A percentile compares a stretch with the other conserved stretches of the same genome.
Evolutionary conservation across 805 yeast genomes (phyloP).

Genomic region (Zygosaccharomyces lentus): DNA sequence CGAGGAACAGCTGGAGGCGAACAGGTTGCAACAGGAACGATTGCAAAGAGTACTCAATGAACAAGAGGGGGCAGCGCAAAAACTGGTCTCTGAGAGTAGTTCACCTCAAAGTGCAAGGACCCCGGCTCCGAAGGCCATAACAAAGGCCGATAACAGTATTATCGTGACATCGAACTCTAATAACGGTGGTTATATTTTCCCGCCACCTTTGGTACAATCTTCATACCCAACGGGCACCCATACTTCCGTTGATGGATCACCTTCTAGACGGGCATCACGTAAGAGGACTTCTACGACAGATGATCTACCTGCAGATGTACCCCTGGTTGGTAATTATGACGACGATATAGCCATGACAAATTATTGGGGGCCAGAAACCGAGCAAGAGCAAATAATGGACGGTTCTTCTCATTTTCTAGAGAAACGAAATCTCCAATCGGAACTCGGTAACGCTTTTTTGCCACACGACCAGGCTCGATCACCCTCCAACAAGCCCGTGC

Average conservation of each 20-base stretch:
- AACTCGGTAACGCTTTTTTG: not conserved
- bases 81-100: slow-evolving; percentile 8
- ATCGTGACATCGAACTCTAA: slow-evolving; percentile 32
- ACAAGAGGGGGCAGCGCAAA: slow-evolving; percentile 20
- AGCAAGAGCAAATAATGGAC: not conserved
- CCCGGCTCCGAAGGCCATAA: slow-evolving; percentile 8
- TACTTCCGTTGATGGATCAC: slow-evolving; percentile 29
- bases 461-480: slow-evolving; percentile 3
- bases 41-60: slow-evolving; percentile 25
- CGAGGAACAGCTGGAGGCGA: slow-evolving; percentile 28
- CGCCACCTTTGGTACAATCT: slow-evolving; percentile 26
- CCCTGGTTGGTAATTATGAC: not conserved
- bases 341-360: not conserved
- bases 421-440: not conserved
- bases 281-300: slow-evolving; percentile 1
- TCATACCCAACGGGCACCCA: slow-evolving; percentile 22
- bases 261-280: slow-evolving; percentile 14
- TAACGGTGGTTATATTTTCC: slow-evolving; percentile 33
- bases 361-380: slow-evolving; percentile 2
- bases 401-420: slow-evolving; percentile 1
- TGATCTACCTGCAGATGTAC: not conserved
- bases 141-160: slow-evolving; percentile 15
- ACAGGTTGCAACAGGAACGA: slow-evolving; percentile 30
- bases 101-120: slow-evolving; percentile 13
- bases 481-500: not conserved